Evolutionary conservation across 1,139 yeast species (phyloP), one percentile per base, ranked within the genome.

Genomic region (Hyphopichia khmerensis): DNA sequence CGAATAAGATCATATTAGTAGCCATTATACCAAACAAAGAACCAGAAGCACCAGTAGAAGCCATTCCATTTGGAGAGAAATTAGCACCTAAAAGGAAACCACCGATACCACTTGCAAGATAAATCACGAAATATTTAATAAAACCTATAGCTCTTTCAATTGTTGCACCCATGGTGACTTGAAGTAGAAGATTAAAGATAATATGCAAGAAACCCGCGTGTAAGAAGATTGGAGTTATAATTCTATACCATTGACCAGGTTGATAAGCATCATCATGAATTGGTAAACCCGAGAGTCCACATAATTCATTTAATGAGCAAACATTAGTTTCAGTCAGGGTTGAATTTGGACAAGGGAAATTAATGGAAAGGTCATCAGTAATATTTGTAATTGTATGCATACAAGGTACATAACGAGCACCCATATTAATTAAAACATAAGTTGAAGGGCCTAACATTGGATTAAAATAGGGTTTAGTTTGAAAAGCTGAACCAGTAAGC

Each of bases 391-490:
- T 69, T 34, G 64, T 59, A 44, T 79, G 80, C 88, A 84, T 84
- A 57, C 93, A 85, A 0, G 90, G 89, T 0, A 79, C 75, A 57
- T 82, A 85, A 35, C 91, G 62, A 2, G 90, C 84, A 1, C 91
- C 91, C 79, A 82, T 77, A 51, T 82, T 77, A 44, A 84, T 82
- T 55, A 81, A 69, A 8, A 84, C 65, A 53, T 83, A 83, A 0
- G 84, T 67, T 2, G 89, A 82, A n/a, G 93, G 93, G 0, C 93
- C 93, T 38, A 85, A 62, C 91, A 85, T 84, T 9, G 91, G 91
- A 56, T 85, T 85, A 65, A 85, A 83, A 46, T 80, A 76, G 2
- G 93, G 93, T 51, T 81, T 62, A 0, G 88, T 81, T 57, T 82
- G 88, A 48, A 85, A 78, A 2, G 87, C 83, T 4, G 80, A 73